Evolutionary conservation across 2,329 filamentous ascomycete species (phyloP), one percentile per base, ranked within the genome.

Genomic region (Massarina eburnea): DNA sequence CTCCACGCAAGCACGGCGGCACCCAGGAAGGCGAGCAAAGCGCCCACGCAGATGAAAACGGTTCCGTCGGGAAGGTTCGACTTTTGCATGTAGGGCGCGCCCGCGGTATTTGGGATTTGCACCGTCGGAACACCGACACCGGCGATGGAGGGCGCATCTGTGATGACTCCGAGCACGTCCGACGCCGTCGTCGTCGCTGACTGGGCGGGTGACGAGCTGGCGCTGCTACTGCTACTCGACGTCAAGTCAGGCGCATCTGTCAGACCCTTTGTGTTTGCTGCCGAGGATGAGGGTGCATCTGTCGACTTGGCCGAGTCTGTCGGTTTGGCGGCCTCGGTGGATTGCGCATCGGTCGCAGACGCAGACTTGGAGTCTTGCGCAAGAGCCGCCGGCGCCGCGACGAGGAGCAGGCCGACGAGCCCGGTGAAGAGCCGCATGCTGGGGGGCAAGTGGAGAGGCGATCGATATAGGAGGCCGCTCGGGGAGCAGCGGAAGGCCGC

Each of bases 21-120:
- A 9, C 84, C 89, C 53, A 96, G 82, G 55, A 91, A 86, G 14
- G 89, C 94, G 6, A 99, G 81, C 21, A 90, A 86, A 20, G 91
- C 88, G 36, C 94, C 94, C 1, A 97, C 94, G 18, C 85, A 87
- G 61, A 99, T 99, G 74, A 99, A 99, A 48, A 99, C 87, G 3
- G 92, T 96, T 43, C 94, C 94, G 62, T 97, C 88, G 2, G 94
- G 94, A 9, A 91, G 78, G 42, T 74, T 85, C 1, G 91, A 95
- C 61, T 86, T 84, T 64, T 91, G 86, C 89, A 97, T 96, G 67
- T 89, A 99, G 14, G 92, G 91, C 4, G 94, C 94, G 62, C 86
- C 82, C 30, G 81, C 79, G 3, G 89, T 96, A 20, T 91, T 88
- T 7, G 94, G 94, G 2, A 97, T 85, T 20, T 83, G 80, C 3